Conservation (phyloP, 208 protist species). For the Trypanosoma melophagium region DNA sequence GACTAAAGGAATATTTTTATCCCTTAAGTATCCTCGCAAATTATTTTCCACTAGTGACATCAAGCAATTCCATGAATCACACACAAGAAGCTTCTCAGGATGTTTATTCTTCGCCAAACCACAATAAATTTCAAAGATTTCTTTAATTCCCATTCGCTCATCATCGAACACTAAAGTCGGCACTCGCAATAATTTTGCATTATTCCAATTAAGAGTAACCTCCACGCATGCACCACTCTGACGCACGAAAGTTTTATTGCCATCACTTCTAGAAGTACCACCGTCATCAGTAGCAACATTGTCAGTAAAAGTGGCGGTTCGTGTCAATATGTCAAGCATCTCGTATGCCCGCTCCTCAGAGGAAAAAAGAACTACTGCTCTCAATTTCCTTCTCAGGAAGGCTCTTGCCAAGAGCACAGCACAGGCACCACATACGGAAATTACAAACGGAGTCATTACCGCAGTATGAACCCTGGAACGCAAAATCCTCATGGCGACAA, state of each 20-base stretch:
- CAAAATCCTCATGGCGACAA: neutral
- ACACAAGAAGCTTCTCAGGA: conserved; percentile 21
- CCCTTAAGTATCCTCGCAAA: neutral
- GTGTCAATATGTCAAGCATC: conserved; percentile 14
- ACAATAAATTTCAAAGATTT: conserved; percentile 20
- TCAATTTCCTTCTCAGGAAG: conserved; percentile 8
- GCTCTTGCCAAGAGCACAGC: conserved; percentile 17
- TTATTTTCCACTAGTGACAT: conserved; percentile 14
- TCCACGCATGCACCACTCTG: neutral
- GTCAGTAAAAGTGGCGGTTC: neutral
- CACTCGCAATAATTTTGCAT: conserved; percentile 8
- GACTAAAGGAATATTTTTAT: neutral
- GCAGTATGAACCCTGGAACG: neutral
- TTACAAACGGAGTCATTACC: conserved; percentile 13
- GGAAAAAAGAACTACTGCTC: conserved; percentile 13
- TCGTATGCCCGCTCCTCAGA: conserved; percentile 23
- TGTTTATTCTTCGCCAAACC: conserved; percentile 14
- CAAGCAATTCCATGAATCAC: conserved; percentile 29
- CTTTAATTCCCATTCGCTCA: neutral
- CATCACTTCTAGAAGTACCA: neutral
- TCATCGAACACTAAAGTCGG: conserved; percentile 24
- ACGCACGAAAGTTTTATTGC: neutral
- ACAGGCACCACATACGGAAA: conserved; percentile 17
- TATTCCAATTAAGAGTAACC: conserved; percentile 23
- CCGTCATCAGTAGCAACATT: no score